Evolutionary conservation across 2,329 filamentous ascomycete species (phyloP).

Genomic region (Aspergillus sp.): DNA sequence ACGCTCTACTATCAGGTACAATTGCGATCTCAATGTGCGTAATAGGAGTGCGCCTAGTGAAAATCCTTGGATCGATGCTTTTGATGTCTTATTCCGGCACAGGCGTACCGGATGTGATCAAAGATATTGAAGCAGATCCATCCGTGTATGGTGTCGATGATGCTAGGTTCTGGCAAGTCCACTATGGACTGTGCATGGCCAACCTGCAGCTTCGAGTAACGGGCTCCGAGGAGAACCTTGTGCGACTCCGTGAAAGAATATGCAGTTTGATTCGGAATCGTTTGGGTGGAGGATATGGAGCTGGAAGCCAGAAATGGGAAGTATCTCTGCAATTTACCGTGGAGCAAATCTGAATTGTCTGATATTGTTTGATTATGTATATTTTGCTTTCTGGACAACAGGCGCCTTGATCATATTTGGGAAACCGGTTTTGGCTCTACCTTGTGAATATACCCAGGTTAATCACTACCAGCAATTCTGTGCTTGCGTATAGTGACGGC

Average conservation of each 20-base stretch:
- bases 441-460: not conserved
- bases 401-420: not conserved
- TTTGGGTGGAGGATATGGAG: conserved; percentile 79
- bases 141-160: conserved; percentile 72
- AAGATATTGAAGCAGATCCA: conserved; percentile 74
- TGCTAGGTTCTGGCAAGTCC: conserved; percentile 96
- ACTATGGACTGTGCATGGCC: conserved; percentile 94
- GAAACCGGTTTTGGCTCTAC: not conserved
- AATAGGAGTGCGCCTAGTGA: conserved; percentile 73
- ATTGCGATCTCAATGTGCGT: conserved; percentile 85
- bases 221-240: conserved; percentile 63
- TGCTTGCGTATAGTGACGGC: not conserved
- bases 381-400: not conserved
- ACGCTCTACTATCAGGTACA: conserved; percentile 68
- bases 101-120: conserved; percentile 64
- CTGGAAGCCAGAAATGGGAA: conserved; percentile 77
- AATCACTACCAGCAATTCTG: not conserved
- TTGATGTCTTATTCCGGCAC: conserved; percentile 73
- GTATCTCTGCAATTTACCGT: conserved; percentile 72
- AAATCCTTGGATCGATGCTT: conserved; percentile 84
- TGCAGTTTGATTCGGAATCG: conserved; percentile 73
- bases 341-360: conserved; percentile 30
- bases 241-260: conserved; percentile 66
- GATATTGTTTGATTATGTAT: not conserved
- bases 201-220: conserved; percentile 72